Evolutionary conservation across 306 rosid species (phyloP), one percentile per base, ranked within the genome.

Genomic region (Begonia peltatifolia): DNA sequence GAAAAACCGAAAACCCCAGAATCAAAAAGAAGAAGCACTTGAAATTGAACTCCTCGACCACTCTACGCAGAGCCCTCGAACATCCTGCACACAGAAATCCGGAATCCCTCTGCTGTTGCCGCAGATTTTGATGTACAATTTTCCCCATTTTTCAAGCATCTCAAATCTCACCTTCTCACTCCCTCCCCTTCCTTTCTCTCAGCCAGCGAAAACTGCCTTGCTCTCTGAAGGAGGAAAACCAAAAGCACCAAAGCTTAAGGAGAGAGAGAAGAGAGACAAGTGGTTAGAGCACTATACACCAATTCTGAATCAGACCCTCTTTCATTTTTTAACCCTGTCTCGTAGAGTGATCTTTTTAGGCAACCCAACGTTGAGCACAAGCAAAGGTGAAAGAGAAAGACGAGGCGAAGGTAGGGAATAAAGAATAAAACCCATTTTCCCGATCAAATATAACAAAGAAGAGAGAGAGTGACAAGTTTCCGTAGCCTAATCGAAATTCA

Each of bases 111-210:
- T 56, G 68, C 72, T 62, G 75, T 47, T 53, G 68, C 5, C 52
- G 75, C 77, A 65, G 71, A 70, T 52, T 60, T 71, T 63, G 58
- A 44, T 55, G 46, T 54, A 50, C 81, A 43, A 47, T 46, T 66
- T 79, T 79, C 60, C 85, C 85, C 85, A 79, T 79, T 69, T 41
- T 47, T 67, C 57, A 63, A 64, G 85, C 85, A 79, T 79, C 78
- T 64, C 75, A 65, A 69, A 74, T 14, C 47, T n/a, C 11, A 16
- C 35, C 14, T 41, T 22, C 54, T 41, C 44, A 10, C 41, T 57
- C 50, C 46, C 49, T 54, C 62, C 62, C 47, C 22, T 59, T 49
- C 47, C 55, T 64, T 63, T 49, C 47, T 62, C 43, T 14, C 14
- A 17, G 16, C 23, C 44, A 42, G 6, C 53, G 52, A 51, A 38